A percentile compares a stretch with the other conserved stretches of the same genome.
These are phyloP conservation scores for Gastrolobium bilobum DNA, from an alignment of 306 rosid species.

Conservation along the genomic window DNA sequence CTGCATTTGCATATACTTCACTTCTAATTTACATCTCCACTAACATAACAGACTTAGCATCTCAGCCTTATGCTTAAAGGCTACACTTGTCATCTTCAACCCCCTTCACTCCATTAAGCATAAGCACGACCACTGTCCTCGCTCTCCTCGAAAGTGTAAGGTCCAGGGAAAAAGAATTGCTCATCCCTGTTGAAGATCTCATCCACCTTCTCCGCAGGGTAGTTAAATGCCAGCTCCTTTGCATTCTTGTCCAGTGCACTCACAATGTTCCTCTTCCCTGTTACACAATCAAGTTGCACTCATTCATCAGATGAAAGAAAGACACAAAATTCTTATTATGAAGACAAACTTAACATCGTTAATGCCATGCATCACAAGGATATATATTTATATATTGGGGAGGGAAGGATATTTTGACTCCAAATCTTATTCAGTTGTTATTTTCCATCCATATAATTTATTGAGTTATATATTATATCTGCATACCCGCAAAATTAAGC, in stretches of 20 bases:
- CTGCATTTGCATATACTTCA: background rate
- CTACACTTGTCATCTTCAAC: background rate
- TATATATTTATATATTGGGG: too few species aligned
- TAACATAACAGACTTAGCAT: too few species aligned
- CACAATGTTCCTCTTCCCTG: conserved; percentile 68
- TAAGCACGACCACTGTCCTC: conserved; percentile 45
- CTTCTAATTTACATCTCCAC: background rate
- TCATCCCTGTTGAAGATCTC: conserved; percentile 56
- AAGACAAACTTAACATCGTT: too few species aligned
- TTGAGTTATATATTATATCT: too few species aligned
- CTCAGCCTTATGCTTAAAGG: too few species aligned
- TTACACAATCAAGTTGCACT: background rate
- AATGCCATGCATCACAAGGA: background rate
- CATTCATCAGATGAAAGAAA: background rate
- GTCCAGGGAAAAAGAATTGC: conserved; percentile 61
- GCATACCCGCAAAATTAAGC: conserved; percentile 56
- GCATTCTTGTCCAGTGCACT: conserved; percentile 61
- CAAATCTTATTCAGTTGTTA: too few species aligned
- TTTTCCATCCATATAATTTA: too few species aligned
- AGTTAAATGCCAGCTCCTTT: conserved; percentile 60
- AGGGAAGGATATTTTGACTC: too few species aligned
- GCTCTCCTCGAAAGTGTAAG: conserved; percentile 23
- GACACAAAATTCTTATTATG: too few species aligned
- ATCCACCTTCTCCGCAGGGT: conserved; percentile 61
- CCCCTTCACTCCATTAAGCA: conserved; percentile 15